A percentile compares a stretch with the other conserved stretches of the same genome.
These are phyloP conservation scores for Penicillium antarcticum DNA, from an alignment of 495 filamentous ascomycete species.

Conservation along the genomic window DNA sequence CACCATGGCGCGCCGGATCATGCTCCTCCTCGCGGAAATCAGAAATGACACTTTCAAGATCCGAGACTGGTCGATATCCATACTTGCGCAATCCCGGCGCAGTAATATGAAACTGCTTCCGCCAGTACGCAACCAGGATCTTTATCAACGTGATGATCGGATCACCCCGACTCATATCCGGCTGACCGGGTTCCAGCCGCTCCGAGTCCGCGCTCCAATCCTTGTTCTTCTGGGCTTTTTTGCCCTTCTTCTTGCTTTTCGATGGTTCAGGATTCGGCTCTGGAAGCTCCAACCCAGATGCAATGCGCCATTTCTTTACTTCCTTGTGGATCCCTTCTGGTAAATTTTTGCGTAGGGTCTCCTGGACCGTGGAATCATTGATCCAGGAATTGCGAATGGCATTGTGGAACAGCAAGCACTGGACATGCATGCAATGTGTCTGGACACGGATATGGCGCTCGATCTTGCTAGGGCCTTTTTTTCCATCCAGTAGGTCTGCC, in stretches of 20 bases:
- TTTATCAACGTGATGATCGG: conserved; percentile 79
- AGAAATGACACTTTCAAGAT: conserved; percentile 61
- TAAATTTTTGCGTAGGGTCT: conserved; percentile 69
- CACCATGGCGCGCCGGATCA: conserved; percentile 65
- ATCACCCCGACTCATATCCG: conserved; percentile 76
- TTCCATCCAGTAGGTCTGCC: conserved; percentile 60
- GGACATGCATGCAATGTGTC: conserved; percentile 88
- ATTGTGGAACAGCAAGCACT: conserved; percentile 85
- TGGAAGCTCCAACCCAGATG: conserved; percentile 56
- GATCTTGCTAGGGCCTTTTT: conserved; percentile 82
- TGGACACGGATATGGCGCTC: conserved; percentile 72
- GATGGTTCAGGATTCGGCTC: conserved; percentile 31
- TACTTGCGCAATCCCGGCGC: conserved; percentile 81
- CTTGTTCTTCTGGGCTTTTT: conserved; percentile 37
- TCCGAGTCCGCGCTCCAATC: conserved; percentile 75
- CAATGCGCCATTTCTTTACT: conserved; percentile 69
- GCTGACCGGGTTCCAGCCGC: conserved; percentile 62
- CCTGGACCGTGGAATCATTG: conserved; percentile 75
- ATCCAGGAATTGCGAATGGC: conserved; percentile 81
- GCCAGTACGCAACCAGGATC: conserved; percentile 79
- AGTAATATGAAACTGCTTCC: conserved; percentile 72
- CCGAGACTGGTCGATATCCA: conserved; percentile 73
- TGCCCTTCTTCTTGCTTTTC: conserved; percentile 42
- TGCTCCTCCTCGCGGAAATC: conserved; percentile 60
- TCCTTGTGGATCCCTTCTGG: conserved; percentile 64